phyloP scores from a whole-genome alignment of 345 rosid species.

The Eucalyptus urophylla region DNA sequence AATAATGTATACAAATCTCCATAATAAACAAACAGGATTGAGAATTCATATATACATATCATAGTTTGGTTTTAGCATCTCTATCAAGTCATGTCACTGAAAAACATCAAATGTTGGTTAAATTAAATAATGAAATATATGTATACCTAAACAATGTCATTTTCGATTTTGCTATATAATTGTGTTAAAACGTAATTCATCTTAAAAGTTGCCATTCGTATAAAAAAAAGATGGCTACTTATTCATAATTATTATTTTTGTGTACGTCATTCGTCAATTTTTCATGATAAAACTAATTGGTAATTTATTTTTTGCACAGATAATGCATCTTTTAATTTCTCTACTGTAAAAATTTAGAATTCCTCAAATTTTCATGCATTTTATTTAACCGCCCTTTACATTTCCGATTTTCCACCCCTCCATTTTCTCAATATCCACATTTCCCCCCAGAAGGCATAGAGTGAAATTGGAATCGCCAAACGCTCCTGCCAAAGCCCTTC shows the following conservation, averaged over 20 bases:
- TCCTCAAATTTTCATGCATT: neutral
- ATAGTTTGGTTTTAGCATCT: neutral
- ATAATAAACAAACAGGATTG: no score
- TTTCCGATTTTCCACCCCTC: neutral
- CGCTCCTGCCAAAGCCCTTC: neutral
- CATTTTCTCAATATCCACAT: neutral
- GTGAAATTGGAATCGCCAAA: neutral
- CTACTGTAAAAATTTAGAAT: neutral
- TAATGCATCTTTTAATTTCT: neutral
- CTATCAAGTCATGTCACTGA: neutral
- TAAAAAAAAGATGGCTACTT: neutral
- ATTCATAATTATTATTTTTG: neutral
- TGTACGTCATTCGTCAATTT: no score
- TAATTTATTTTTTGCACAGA: neutral
- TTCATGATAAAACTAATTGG: neutral
- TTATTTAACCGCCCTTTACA: neutral
- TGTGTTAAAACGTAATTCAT: neutral
- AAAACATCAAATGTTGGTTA: neutral
- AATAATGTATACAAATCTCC: no score
- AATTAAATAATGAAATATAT: neutral
- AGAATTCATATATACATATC: no score
- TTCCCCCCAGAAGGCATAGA: neutral
- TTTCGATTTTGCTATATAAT: neutral
- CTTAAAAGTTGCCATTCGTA: neutral
- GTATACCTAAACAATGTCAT: fast-evolving